Evolutionary conservation across 495 filamentous ascomycete species (phyloP), one percentile per base, ranked within the genome.

Genomic region (Oidiodendron maius): DNA sequence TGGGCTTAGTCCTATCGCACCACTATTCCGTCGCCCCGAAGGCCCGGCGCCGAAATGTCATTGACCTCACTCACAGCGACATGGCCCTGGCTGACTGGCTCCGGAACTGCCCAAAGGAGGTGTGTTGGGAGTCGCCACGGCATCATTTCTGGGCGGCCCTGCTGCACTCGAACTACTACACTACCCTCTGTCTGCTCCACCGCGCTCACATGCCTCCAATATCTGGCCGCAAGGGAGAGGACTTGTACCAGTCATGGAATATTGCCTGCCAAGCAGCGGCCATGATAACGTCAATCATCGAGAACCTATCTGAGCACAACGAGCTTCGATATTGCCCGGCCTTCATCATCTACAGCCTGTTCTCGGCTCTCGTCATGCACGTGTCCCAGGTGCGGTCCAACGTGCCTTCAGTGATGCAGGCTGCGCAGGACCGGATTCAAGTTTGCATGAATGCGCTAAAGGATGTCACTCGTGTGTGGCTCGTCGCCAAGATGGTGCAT

Each of bases 61-160:
- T 98, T 58, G 94, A 97, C 62, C 81, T 98, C 5, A 95, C 90
- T 1, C 93, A 97, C 61, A 93, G 87, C 50, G 93, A 97, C 61
- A 95, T 97, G 84, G 93, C 93, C 9, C 73, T 98, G 56, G 93
- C 93, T 15, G 94, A 98, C 67, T 98, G 93, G 93, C 77, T 97
- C 34, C 88, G 95, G 54, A 91, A 97, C 61, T 97, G 94, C 55
- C 93, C 93, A 10, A 86, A 86, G 57, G 76, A 89, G 52, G 88
- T 98, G 22, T 89, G 85, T 57, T 96, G 90, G 89, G 89, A 95
- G 65, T 75, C 77, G 62, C 78, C 80, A 17, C 77, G 81, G 25
- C 95, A 98, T 67, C 89, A 96, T 61, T 98, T 97, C 69, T 97
- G 89, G 91, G 84, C 89, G 8, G 93, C 91, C 24, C 67, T 97